Percentiles rank a stretch among this genome's conserved stretches.
These are phyloP conservation scores for Verbena officinalis DNA, from an alignment of 257 asterid genomes.

Conservation along the genomic window DNA sequence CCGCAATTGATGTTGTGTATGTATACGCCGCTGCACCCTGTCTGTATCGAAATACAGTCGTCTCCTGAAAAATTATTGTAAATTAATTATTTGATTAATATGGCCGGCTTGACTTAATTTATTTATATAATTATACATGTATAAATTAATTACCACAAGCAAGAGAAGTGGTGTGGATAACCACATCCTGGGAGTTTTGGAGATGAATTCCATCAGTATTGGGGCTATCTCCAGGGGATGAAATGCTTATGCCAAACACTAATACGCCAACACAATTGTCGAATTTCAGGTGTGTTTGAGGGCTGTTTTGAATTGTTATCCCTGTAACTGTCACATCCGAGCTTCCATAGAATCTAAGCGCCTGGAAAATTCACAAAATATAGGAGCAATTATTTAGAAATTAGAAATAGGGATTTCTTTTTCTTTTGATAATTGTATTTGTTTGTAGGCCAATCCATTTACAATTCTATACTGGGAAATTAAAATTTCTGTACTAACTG, in stretches of 20 bases:
- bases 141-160: slow-evolving; percentile 48
- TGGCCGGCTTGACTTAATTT: no score
- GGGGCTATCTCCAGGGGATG: slow-evolving; percentile 60
- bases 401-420: no score
- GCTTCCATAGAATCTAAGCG: slow-evolving; percentile 50
- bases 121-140: neutral
- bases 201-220: slow-evolving; percentile 70
- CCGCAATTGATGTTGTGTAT: slow-evolving; percentile 49
- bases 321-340: slow-evolving; percentile 42
- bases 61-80: slow-evolving; percentile 42
- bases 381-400: neutral
- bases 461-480: neutral
- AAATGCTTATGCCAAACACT: slow-evolving; percentile 41
- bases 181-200: slow-evolving; percentile 48
- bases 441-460: no score
- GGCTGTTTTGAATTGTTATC: slow-evolving; percentile 52
- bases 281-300: slow-evolving; percentile 54
- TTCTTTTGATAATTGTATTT: no score
- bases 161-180: slow-evolving; percentile 36
- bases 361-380: slow-evolving; percentile 42
- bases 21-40: slow-evolving; percentile 41
- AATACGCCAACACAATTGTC: slow-evolving; percentile 42
- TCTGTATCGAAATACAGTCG: slow-evolving; percentile 57
- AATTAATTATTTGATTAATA: no score
- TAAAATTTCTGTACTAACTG: slow-evolving; percentile 43